Base-by-base conservation (phyloP, 805 yeast genomes). In the Dipodascus albidus region DNA sequence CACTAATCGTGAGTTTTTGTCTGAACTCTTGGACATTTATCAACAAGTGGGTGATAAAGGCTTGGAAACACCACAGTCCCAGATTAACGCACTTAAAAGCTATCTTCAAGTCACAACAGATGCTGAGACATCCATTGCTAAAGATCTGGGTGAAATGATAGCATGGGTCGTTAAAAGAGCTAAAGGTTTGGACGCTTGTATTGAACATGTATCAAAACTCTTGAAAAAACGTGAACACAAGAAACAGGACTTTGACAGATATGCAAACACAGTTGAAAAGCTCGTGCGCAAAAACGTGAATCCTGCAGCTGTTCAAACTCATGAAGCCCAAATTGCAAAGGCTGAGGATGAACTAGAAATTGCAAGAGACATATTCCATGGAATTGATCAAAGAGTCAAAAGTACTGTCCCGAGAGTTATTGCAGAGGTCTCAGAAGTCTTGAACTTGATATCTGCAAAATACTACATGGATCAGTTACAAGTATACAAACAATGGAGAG, bases 191-290 rank as follows among this genome's bases (percentile, higher is more conserved):
- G 57, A 59, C 56, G 61, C 59, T 17, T 58, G 58, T 53, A 56
- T 67, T 48, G 66, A 62, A 14, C 53, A 59, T 2, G 65, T 67
- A 14, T 60, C 59, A 48, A 65, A 66, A 55, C 61, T 67, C 2
- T 59, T 68, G 33, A 65, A 59, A 53, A 68, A 68, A 53, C 61
- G 71, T 1, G 67, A 63, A 24, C 71, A 67, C 59, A 68, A 68
- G 58, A 68, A 69, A 60, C 56, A 67, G 27, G 72, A 68, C 58
- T 69, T 59, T 55, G 72, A 68, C 55, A 61, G 72, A 8, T 58
- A 54, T 49, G 55, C 62, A 19, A 66, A 67, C 51, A 47, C 61
- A 15, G 62, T 66, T 17, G 70, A 67, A 35, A 67, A 64, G 55
- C 55, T 60, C 53, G 50, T 55, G 48, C 55, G 59, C 48, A 67